Base-by-base conservation (phyloP, 2,329 filamentous ascomycete genomes). In the Dothideomycetes sp. region DNA sequence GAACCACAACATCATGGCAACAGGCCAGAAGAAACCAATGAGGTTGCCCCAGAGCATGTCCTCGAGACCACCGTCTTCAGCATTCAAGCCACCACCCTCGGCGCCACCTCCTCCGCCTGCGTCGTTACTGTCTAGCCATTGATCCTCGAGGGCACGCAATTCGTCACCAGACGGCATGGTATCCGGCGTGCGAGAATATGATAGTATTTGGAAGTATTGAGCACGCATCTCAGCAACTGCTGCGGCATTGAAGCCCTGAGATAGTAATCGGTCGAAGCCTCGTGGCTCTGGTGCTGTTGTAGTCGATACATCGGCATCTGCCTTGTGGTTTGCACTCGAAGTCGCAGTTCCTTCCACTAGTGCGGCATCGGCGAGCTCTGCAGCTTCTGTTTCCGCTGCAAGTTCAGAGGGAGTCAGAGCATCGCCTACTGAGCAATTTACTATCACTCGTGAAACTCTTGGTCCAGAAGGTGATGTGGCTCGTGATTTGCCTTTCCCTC, bases 11-110 rank as follows among this genome's bases (percentile, higher is more conserved):
- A 89, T 66, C 52, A 84, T 87, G 0, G 85, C 89, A 8, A 96
- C 61, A 3, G 91, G 91, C 77, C 89, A 96, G 58, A 98, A 83
- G 67, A 96, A 98, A 0, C 91, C 91, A 52, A 91, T 84, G 43
- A 93, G 66, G 59, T 91, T 85, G 4, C 88, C 91, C 63, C 81
- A 84, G 43, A 96, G 70, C 66, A 95, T 76, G 53, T 93, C 81
- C 54, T 96, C 89, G 33, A 94, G 65, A 9, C 83, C 72, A 0
- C 75, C 78, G 32, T 67, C 66, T 32, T 68, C 60, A 40, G 73
- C 67, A 18, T 68, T 70, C 29, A 69, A 66, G 16, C 58, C 58
- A 9, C 52, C 56, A n/a, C 58, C 62, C 2, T 59, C 62, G 4
- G 57, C 55, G 33, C 51, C 59, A 49, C 46, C 47, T 27, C 45